Conservation (phyloP, 352 stramenopile genomes). For the Globisporangium mamillatum region DNA sequence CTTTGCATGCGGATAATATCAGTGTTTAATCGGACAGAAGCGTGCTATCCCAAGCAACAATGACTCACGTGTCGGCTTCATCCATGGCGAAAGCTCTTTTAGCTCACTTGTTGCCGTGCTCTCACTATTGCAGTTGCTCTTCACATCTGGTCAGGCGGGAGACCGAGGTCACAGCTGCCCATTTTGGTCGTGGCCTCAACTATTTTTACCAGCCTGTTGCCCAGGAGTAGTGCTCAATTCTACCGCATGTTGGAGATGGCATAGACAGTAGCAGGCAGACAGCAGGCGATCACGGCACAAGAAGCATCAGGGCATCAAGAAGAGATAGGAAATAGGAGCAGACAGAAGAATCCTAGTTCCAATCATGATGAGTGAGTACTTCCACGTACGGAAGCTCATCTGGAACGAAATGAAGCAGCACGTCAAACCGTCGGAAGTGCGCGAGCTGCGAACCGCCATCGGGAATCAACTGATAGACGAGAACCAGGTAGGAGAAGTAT, state of each 20-base stretch:
- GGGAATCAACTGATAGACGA: conserved; percentile 63
- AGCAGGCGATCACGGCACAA: neutral
- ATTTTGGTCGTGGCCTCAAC: neutral
- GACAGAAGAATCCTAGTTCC: neutral
- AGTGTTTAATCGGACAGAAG: conserved; percentile 4
- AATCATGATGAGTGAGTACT: conserved; percentile 48
- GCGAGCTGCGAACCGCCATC: conserved; percentile 58
- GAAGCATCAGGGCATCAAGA: neutral
- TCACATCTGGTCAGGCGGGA: neutral
- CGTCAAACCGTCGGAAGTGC: conserved; percentile 48
- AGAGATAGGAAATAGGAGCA: neutral
- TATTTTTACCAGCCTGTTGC: conserved; percentile 7
- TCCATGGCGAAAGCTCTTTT: neutral
- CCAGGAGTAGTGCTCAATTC: neutral
- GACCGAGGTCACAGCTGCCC: neutral
- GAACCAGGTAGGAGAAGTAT: conserved; percentile 39
- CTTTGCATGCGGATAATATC: neutral
- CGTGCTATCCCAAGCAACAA: neutral
- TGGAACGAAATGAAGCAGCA: conserved; percentile 72
- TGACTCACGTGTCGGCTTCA: neutral
- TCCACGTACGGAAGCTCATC: conserved; percentile 64
- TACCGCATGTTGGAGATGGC: conserved; percentile 3
- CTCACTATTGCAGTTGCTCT: neutral
- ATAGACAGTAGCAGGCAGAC: neutral
- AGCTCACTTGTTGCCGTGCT: neutral